These are phyloP conservation scores for Ascochyta rabiei DNA, from an alignment of 2,329 filamentous ascomycete species.

Conservation along the genomic window DNA sequence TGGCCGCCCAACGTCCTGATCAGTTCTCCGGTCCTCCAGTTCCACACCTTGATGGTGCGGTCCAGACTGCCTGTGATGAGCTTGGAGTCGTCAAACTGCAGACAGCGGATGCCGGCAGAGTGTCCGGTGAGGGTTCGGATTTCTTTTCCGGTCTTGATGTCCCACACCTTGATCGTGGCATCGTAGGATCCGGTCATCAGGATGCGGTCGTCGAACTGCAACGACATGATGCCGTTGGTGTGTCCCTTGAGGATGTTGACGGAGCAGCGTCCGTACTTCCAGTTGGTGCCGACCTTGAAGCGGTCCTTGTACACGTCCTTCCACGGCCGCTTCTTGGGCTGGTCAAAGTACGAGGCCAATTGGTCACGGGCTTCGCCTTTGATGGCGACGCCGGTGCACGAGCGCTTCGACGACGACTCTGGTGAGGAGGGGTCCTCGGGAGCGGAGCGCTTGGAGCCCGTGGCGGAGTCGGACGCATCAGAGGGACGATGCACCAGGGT, in stretches of 20 bases:
- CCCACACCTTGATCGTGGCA: conserved; percentile 93
- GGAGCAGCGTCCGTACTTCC: conserved; percentile 91
- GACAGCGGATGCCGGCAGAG: conserved; percentile 78
- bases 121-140: conserved; percentile 86
- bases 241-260: conserved; percentile 86
- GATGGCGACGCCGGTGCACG: conserved; percentile 32
- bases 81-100: conserved; percentile 92
- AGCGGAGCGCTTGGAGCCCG: conserved; percentile 38
- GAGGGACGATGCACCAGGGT: conserved; percentile 18
- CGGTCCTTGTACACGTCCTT: conserved; percentile 96
- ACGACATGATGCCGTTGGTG: conserved; percentile 82
- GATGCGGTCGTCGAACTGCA: conserved; percentile 85
- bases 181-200: conserved; percentile 96
- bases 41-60: conserved; percentile 89
- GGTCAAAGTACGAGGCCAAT: conserved; percentile 57
- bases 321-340: conserved; percentile 70
- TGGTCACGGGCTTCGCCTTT: conserved; percentile 32
- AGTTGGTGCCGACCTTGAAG: conserved; percentile 95
- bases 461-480: conserved; percentile 23
- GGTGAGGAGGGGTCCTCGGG: conserved; percentile 33
- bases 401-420: conserved; percentile 41
- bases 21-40: conserved; percentile 90
- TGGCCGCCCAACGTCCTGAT: conserved; percentile 82
- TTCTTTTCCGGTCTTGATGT: conserved; percentile 85
- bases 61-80: conserved; percentile 91